Evolutionary conservation across 1,139 yeast species (phyloP).

Genomic region (Pichia sp.): DNA sequence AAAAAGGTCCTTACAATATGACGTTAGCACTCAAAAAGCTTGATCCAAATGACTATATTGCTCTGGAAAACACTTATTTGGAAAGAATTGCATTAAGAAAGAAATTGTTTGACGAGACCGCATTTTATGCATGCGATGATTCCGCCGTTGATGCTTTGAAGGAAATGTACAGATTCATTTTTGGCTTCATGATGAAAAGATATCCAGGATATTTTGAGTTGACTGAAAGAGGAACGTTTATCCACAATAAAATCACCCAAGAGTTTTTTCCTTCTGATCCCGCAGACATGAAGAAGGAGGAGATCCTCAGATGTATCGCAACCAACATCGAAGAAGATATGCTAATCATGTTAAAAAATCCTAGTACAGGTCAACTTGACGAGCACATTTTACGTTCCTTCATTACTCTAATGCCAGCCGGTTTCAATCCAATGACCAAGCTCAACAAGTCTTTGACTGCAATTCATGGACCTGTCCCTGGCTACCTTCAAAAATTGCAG

Average conservation of each 20-base stretch:
- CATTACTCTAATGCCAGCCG: not conserved
- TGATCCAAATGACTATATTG: not conserved
- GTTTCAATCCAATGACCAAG: not conserved
- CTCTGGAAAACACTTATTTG: constrained; percentile 34
- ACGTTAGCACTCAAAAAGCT: not conserved
- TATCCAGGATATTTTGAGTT: not conserved
- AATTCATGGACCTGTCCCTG: not conserved
- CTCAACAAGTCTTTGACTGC: not conserved
- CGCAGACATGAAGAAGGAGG: not conserved
- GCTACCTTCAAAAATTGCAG: not conserved
- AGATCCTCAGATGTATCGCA: not conserved
- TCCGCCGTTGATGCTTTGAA: constrained; percentile 44
- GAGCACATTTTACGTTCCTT: not conserved
- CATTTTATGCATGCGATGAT: constrained; percentile 42
- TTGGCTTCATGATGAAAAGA: constrained; percentile 42
- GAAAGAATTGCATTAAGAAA: constrained; percentile 42
- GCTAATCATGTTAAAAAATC: constrained; percentile 1
- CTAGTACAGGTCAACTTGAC: not conserved
- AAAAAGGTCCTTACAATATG: constrained; percentile 1
- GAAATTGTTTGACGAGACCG: constrained; percentile 39
- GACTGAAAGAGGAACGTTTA: not conserved
- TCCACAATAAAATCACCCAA: not conserved
- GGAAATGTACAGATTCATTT: constrained; percentile 51
- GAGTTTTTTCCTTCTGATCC: not conserved
- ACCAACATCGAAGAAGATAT: constrained; percentile 1